Evolutionary conservation across 2,329 filamentous ascomycete species (phyloP).

Genomic region (Fusarium sp.): DNA sequence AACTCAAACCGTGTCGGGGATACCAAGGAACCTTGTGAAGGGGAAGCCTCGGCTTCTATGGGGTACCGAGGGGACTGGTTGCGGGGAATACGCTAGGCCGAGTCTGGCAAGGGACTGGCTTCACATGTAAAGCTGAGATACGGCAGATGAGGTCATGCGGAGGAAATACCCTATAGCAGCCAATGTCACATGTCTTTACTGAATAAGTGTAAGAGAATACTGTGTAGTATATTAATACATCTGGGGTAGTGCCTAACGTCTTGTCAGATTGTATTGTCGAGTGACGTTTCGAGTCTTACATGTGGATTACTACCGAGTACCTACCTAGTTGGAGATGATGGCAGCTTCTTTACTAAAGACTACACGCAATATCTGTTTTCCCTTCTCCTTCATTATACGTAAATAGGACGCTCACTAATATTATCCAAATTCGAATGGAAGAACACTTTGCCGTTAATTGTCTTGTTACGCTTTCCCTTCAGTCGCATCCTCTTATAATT

Average conservation of each 20-base stretch:
- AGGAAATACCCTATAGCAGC: conserved; percentile 2
- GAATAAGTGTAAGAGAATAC: background rate
- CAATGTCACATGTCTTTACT: conserved; percentile 29
- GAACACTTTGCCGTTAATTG: background rate
- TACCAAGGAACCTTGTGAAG: conserved; percentile 32
- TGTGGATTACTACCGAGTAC: background rate
- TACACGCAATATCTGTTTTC: background rate
- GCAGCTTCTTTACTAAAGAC: background rate
- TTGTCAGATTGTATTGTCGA: conserved; percentile 1
- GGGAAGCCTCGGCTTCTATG: conserved; percentile 45
- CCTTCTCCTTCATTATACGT: background rate
- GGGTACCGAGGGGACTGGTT: conserved; percentile 44
- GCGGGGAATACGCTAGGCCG: conserved; percentile 41
- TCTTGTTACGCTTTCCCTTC: background rate
- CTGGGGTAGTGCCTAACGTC: conserved; percentile 2
- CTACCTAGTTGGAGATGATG: background rate
- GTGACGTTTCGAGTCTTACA: background rate
- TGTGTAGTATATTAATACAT: background rate
- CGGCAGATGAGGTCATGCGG: conserved; percentile 43
- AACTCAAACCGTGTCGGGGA: conserved; percentile 21
- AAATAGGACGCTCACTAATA: background rate
- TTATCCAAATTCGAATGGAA: too few species aligned
- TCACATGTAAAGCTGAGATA: conserved; percentile 43
- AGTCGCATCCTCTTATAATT: background rate
- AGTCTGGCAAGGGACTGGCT: conserved; percentile 27